These are phyloP conservation scores for Cicer bijugum DNA, from an alignment of 306 rosid species.

Conservation along the genomic window DNA sequence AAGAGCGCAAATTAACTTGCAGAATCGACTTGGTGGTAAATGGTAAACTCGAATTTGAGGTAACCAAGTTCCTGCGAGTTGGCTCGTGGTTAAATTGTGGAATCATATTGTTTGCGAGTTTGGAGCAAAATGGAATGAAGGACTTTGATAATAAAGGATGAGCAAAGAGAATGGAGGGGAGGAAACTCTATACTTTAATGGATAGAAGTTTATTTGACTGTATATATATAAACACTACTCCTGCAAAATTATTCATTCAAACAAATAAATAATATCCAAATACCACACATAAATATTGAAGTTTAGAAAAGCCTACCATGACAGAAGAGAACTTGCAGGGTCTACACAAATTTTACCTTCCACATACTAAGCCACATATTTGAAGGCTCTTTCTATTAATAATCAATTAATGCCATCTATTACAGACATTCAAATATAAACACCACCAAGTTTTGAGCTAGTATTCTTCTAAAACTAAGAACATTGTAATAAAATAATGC, in stretches of 20 bases:
- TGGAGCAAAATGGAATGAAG: no score
- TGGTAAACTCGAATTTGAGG: no score
- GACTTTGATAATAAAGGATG: no score
- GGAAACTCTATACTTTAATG: neutral
- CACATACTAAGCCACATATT: conserved; percentile 8
- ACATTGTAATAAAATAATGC: conserved; percentile 33
- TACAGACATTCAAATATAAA: conserved; percentile 45
- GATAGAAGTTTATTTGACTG: neutral
- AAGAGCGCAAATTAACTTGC: no score
- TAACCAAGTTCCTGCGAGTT: no score
- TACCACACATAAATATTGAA: neutral
- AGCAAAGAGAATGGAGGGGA: no score
- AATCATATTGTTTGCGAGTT: no score
- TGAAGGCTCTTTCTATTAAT: conserved; percentile 37
- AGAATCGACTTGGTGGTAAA: no score
- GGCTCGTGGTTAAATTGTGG: no score
- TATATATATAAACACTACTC: neutral
- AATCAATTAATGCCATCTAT: conserved; percentile 40
- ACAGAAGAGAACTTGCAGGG: neutral
- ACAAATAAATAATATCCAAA: neutral
- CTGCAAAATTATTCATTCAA: conserved; percentile 1
- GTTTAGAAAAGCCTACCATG: neutral
- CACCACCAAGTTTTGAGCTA: conserved; percentile 43
- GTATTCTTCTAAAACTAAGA: conserved; percentile 39
- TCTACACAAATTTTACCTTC: neutral